A percentile compares a stretch with the other conserved stretches of the same genome.
Evolutionary conservation across 371 early-diverging fungal genomes (phyloP).

Genomic region (Lichtheimia corymbifera): DNA sequence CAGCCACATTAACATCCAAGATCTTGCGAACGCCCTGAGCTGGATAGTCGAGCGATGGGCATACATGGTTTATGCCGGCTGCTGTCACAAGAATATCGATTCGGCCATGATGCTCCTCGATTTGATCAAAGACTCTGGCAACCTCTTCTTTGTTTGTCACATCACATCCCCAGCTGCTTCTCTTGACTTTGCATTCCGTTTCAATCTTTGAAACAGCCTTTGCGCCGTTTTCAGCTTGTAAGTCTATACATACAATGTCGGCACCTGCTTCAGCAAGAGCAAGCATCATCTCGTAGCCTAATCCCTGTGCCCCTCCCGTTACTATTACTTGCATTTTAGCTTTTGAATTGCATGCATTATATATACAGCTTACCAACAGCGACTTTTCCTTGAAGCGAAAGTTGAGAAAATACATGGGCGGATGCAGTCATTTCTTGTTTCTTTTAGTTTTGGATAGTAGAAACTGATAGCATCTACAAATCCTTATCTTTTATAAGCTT

Average conservation of each 20-base stretch:
- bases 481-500: too few relatives aligned
- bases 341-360: background rate
- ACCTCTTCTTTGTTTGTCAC: conserved; percentile 37
- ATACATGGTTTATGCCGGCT: conserved; percentile 26
- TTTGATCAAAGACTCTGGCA: conserved; percentile 27
- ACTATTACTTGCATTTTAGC: conserved; percentile 13
- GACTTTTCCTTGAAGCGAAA: conserved; percentile 37
- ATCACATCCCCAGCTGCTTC: conserved; percentile 40
- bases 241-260: conserved; percentile 39
- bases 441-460: too few relatives aligned
- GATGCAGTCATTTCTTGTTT: conserved; percentile 1
- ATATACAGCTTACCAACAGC: conserved; percentile 30
- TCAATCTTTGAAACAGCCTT: conserved; percentile 24
- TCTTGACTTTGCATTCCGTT: conserved; percentile 24
- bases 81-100: conserved; percentile 33
- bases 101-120: conserved; percentile 26
- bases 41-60: conserved; percentile 25
- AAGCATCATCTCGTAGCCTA: conserved; percentile 50
- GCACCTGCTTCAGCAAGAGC: conserved; percentile 46
- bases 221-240: conserved; percentile 22
- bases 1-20: conserved; percentile 37
- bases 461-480: too few relatives aligned
- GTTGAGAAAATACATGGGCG: conserved; percentile 23
- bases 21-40: conserved; percentile 27
- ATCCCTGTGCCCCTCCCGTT: conserved; percentile 48